Conservation (phyloP, 108 stramenopile species). For the Nitzschia inconspicua region DNA sequence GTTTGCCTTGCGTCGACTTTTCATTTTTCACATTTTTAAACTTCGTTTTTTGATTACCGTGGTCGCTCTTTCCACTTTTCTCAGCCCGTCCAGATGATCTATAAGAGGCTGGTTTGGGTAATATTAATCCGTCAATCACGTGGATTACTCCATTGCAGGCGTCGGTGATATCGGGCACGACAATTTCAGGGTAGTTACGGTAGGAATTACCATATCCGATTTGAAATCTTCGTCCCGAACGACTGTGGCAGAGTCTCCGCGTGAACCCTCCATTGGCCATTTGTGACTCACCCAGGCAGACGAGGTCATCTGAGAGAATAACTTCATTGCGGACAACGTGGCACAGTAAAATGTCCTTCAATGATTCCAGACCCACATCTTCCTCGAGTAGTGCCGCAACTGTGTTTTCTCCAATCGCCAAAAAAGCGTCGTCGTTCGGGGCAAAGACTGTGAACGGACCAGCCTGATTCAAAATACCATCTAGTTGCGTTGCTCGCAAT, state of each 20-base stretch:
- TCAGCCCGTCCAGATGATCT: no score
- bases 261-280: conserved; percentile 31
- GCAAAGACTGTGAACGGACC: conserved; percentile 41
- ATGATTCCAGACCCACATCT: no score
- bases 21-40: no score
- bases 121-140: background rate
- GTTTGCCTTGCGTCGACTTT: no score
- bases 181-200: no score
- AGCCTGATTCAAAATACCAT: no score
- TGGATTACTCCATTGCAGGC: conserved; percentile 11
- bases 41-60: no score
- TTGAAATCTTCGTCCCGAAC: background rate
- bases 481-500: no score
- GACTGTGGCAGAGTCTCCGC: conserved; percentile 6
- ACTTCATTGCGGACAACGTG: conserved; percentile 7
- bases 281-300: conserved; percentile 26
- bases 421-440: conserved; percentile 52
- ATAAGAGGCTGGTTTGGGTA: no score
- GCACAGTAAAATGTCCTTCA: conserved; percentile 22
- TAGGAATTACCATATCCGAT: conserved; percentile 14
- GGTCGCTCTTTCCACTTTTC: no score
- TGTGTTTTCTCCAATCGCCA: background rate
- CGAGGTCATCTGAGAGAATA: background rate
- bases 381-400: conserved; percentile 8
- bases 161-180: background rate